Evolutionary conservation across 129 eudicot species (phyloP).

Genomic region (Pittosporum tobira): DNA sequence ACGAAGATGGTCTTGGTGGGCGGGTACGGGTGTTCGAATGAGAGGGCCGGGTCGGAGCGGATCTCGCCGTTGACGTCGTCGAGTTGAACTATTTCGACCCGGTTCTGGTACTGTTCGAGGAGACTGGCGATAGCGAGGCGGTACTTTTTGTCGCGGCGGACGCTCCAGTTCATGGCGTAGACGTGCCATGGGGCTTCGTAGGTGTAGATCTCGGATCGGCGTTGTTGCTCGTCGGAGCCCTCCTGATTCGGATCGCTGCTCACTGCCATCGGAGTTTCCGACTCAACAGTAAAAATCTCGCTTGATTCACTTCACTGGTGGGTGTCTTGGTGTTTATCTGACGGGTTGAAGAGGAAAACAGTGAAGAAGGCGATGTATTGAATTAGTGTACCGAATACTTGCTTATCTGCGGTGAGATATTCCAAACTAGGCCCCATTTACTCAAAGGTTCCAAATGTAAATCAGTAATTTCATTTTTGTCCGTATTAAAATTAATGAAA

Average conservation of each 20-base stretch:
- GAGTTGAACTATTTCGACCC: constrained; percentile 86
- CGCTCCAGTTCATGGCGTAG: constrained; percentile 99
- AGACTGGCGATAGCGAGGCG: constrained; percentile 86
- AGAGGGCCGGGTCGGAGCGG: constrained; percentile 63
- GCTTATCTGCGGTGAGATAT: background rate
- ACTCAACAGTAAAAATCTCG: background rate
- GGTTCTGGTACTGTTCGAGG: constrained; percentile 74
- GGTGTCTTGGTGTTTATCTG: too few species aligned
- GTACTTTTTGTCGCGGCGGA: constrained; percentile 82
- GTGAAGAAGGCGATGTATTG: too few species aligned
- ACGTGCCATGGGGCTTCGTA: constrained; percentile 98
- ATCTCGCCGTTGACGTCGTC: constrained; percentile 90
- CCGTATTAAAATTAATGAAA: too few species aligned
- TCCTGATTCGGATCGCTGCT: constrained; percentile 50
- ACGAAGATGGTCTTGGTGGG: constrained; percentile 81
- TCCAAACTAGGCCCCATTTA: background rate
- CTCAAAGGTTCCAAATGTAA: too few species aligned
- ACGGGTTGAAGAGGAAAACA: too few species aligned
- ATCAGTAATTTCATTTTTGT: too few species aligned
- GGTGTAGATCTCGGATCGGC: constrained; percentile 92
- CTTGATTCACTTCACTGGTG: background rate
- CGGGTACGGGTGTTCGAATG: constrained; percentile 89
- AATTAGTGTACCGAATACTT: too few species aligned
- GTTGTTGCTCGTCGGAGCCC: constrained; percentile 82
- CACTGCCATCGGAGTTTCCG: constrained; percentile 37